Evolutionary conservation across 1,284 basidiomycete species (phyloP).

Genomic region (Marasmius sp.): DNA sequence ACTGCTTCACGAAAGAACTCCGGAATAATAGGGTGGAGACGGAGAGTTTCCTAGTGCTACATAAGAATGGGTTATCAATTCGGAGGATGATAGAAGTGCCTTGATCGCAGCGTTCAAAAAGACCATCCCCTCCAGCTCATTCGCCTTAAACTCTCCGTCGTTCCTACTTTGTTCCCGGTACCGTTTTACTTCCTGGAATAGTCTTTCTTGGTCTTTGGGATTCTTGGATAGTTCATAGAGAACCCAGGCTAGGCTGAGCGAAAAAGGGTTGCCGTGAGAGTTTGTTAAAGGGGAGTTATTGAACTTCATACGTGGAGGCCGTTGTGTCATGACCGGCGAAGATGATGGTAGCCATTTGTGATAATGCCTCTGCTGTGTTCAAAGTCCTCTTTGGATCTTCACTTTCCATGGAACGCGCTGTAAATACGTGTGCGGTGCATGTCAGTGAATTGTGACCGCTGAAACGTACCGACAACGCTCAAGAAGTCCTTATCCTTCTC

Average conservation of each 20-base stretch:
- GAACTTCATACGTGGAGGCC: neutral
- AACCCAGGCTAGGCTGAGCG: neutral
- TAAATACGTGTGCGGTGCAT: neutral
- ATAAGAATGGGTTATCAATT: neutral
- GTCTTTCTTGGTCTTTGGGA: constrained; percentile 21
- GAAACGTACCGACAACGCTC: neutral
- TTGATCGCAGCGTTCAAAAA: neutral
- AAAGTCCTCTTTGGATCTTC: neutral
- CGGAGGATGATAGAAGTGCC: neutral
- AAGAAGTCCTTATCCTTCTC: neutral
- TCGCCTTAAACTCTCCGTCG: constrained; percentile 19
- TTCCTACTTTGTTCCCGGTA: constrained; percentile 3
- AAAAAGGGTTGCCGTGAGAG: neutral
- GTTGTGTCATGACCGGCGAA: neutral
- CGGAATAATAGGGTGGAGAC: constrained; percentile 11
- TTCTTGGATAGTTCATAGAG: constrained; percentile 20
- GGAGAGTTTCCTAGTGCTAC: constrained; percentile 16
- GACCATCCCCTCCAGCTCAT: constrained; percentile 16
- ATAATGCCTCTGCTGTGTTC: neutral
- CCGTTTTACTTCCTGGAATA: constrained; percentile 26
- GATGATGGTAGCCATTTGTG: neutral
- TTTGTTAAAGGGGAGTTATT: neutral
- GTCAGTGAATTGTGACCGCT: neutral
- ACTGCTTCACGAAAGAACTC: neutral
- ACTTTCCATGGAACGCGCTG: neutral